Percentiles rank a stretch among this genome's conserved stretches.
Conservation (phyloP, 805 yeast genomes). For the Kluyveromyces lactis region DNA sequence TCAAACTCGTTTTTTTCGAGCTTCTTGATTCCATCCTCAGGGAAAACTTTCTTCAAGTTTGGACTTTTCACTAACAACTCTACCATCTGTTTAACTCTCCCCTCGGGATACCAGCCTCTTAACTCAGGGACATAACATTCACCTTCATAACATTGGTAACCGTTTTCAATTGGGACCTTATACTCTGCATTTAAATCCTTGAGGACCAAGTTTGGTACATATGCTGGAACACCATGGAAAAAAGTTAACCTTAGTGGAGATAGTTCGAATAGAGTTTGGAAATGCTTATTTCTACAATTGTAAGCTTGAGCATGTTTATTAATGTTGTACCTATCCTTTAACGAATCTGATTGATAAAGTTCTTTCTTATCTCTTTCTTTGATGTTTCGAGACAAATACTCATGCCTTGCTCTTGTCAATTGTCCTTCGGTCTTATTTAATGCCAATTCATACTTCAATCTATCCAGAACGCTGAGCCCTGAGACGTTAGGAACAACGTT, state of each 20-base stretch:
- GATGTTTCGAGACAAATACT: slow-evolving; percentile 1
- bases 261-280: slow-evolving; percentile 37
- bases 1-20: slow-evolving; percentile 1
- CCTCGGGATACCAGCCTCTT: slow-evolving; percentile 40
- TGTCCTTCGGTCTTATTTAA: slow-evolving; percentile 5
- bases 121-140: slow-evolving; percentile 45
- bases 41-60: background rate
- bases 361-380: slow-evolving; percentile 2
- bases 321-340: slow-evolving; percentile 29
- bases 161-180: slow-evolving; percentile 28
- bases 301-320: slow-evolving; percentile 30
- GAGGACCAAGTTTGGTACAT: slow-evolving; percentile 42
- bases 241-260: slow-evolving; percentile 44
- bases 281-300: slow-evolving; percentile 57
- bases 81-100: slow-evolving; percentile 18
- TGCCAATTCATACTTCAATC: slow-evolving; percentile 1
- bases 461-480: slow-evolving; percentile 1
- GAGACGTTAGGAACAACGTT: slow-evolving; percentile 7
- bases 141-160: slow-evolving; percentile 29
- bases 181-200: slow-evolving; percentile 43
- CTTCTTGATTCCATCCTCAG: background rate
- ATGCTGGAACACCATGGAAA: slow-evolving; percentile 52
- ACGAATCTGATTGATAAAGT: background rate
- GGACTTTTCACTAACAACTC: slow-evolving; percentile 7
- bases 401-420: slow-evolving; percentile 11